Percentiles rank a stretch among this genome's conserved stretches.
phyloP scores from a whole-genome alignment of 164 flowering plant genomes.

The Saururus chinensis region DNA sequence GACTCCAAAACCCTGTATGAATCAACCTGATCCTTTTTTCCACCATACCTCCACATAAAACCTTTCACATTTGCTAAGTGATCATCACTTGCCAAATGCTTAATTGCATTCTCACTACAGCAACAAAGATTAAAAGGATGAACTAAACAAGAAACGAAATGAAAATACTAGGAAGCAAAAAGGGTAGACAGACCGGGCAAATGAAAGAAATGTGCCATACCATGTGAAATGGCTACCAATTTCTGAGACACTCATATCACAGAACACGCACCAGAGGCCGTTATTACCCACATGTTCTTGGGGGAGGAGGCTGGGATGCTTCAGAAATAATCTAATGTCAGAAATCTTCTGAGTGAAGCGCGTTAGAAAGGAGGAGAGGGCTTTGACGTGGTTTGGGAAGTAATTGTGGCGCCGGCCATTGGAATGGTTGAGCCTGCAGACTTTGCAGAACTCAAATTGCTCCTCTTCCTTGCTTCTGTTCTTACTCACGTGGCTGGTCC shows the following conservation, averaged over 20 bases:
- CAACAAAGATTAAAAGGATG: not conserved
- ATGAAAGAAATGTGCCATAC: slow-evolving; percentile 18
- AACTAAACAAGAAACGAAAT: not conserved
- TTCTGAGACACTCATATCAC: slow-evolving; percentile 52
- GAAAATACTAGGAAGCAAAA: not conserved
- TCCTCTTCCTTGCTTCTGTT: slow-evolving; percentile 9
- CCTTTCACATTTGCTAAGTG: slow-evolving; percentile 64
- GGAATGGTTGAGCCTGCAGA: slow-evolving; percentile 65
- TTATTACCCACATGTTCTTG: slow-evolving; percentile 41
- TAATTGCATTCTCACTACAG: slow-evolving; percentile 54
- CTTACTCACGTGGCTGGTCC: slow-evolving; percentile 1
- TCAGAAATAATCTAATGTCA: slow-evolving; percentile 54
- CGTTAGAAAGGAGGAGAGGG: slow-evolving; percentile 57
- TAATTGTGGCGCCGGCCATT: slow-evolving; percentile 69
- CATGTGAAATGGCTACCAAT: slow-evolving; percentile 47
- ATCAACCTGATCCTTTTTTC: slow-evolving; percentile 48
- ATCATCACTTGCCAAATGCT: slow-evolving; percentile 56
- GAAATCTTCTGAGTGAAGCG: slow-evolving; percentile 51
- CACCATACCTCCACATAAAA: slow-evolving; percentile 70
- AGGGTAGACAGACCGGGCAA: not conserved
- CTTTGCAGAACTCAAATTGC: slow-evolving; percentile 74
- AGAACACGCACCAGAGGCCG: slow-evolving; percentile 86
- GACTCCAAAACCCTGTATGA: slow-evolving; percentile 38
- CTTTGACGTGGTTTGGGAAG: slow-evolving; percentile 53
- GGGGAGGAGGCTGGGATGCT: slow-evolving; percentile 43